Evolutionary conservation across 768 basidiomycete genomes (phyloP), one percentile per base, ranked within the genome.

Genomic region (Xerocomus potaroensis): DNA sequence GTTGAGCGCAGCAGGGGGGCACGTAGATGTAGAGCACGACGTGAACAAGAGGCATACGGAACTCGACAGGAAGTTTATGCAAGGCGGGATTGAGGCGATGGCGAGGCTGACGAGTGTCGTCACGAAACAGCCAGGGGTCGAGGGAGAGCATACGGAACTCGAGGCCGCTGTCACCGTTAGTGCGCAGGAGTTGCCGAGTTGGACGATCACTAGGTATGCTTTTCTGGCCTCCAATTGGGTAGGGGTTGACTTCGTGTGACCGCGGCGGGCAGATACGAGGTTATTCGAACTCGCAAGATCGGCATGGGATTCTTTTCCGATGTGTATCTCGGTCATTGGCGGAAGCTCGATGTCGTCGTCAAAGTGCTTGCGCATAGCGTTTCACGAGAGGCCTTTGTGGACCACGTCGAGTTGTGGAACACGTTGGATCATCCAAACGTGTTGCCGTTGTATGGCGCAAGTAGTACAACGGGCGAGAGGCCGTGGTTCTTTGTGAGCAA

Each of bases 401-500:
- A 76, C 44, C 83, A 90, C 61, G 76, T 84, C 19, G 74, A 73
- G 39, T 79, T 87, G 5, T 92, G 91, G 91, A 78, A 81, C 51
- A 68, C 65, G 4, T 72, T 93, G 9, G 67, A 64, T 45, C 89
- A 91, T 57, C 73, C 76, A 10, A 80, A 87, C 54, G 82, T 93
- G 4, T 69, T 91, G 35, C 75, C 79, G 53, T 72, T 93, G 21
- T 83, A 78, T 51, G 91, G 90, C 1, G 91, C 91, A 10, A 87
- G 84, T 22, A 85, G 82, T 55, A 74, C 85, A 0, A 70, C 72
- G 8, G 78, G 79, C 19, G 80, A 83, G 33, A 78, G 80, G 11
- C 87, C 86, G 11, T 90, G 81, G 80, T 88, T 86, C 68, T 76
- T 87, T 41, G 87, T 93, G 39, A 83, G 81, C 56, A 83, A 85